Evolutionary conservation across 164 flowering plant genomes (phyloP), one percentile per base, ranked within the genome.

Genomic region (Vitis rotundifolia): DNA sequence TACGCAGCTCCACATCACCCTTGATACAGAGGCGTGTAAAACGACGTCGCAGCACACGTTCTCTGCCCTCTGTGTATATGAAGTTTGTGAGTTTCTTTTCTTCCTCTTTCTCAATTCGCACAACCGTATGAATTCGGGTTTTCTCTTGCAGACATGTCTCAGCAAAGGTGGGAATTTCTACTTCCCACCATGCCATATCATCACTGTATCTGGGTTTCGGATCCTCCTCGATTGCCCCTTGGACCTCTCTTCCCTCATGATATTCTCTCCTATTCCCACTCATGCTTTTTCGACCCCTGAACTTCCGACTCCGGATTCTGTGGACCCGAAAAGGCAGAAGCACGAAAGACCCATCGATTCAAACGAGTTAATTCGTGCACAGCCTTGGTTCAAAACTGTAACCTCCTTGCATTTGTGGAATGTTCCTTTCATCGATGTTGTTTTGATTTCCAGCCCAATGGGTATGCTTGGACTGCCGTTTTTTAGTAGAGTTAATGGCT

Each of bases 381-480:
- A 79, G 70, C 99, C 99, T 54, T 88, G 90, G 86, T 95, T 83
- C 70, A 91, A 85, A 76, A 84, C 86, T 66, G 89, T 83, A 7
- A 76, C 59, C 10, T 83, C 61, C 69, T 77, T 93, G 83, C 84
- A 84, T 62, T 54, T 87, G 16, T 91, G 93, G 98, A 82, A 89
- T 78, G 73, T 73, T 63, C 79, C 91, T 61, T 87, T 78, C 56
- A 87, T 93, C 72, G 98, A 95, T 74, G 66, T 90, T 64, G 91
- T 95, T 15, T 64, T 95, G 71, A 89, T 93, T 10, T 86, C 97
- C 6, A 90, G 89, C 61, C 88, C 94, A 0, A 85, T 82, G 91
- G 99, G 97, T 49, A 87, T 93, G 89, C 84, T 95, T 58, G 99
- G 99, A 12, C 73, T 93, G 78, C 98, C 99, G 1, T 95, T 87